These are phyloP conservation scores for Vanilla planifolia DNA, from an alignment of 106 monocot genomes.

Conservation along the genomic window DNA sequence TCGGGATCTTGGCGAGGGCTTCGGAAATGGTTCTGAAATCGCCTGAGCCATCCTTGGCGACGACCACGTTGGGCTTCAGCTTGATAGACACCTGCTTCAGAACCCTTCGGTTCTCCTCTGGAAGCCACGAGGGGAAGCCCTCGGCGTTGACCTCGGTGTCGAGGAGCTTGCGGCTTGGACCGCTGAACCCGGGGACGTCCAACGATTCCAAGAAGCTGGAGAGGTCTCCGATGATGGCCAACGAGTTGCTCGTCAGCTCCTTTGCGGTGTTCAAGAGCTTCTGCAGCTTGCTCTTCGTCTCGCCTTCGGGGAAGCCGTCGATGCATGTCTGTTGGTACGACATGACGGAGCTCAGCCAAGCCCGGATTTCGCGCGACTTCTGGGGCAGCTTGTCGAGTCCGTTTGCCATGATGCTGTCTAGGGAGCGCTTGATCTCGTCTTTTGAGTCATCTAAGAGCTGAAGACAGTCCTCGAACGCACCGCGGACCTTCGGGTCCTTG, in stretches of 20 bases:
- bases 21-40: constrained; percentile 27
- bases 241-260: constrained; percentile 9
- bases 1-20: constrained; percentile 27
- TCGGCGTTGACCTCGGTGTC: not conserved
- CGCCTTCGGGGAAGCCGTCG: constrained; percentile 9
- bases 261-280: not conserved
- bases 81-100: constrained; percentile 9
- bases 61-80: constrained; percentile 26
- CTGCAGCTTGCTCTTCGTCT: constrained; percentile 5
- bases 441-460: constrained; percentile 5
- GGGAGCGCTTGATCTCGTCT: not conserved
- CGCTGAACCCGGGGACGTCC: not conserved
- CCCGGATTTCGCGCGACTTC: constrained; percentile 3
- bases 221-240: not conserved
- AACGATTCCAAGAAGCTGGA: not conserved
- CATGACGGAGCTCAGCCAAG: constrained; percentile 8
- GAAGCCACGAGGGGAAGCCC: constrained; percentile 30
- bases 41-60: constrained; percentile 39
- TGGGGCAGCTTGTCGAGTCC: not conserved
- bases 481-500: not conserved
- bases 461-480: constrained; percentile 3
- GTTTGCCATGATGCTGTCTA: not conserved
- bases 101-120: constrained; percentile 13
- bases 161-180: constrained; percentile 13
- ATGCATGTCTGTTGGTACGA: constrained; percentile 5